phyloP scores from a whole-genome alignment of 148 eudicot species.

The Amaranthus hypochondriacus region DNA sequence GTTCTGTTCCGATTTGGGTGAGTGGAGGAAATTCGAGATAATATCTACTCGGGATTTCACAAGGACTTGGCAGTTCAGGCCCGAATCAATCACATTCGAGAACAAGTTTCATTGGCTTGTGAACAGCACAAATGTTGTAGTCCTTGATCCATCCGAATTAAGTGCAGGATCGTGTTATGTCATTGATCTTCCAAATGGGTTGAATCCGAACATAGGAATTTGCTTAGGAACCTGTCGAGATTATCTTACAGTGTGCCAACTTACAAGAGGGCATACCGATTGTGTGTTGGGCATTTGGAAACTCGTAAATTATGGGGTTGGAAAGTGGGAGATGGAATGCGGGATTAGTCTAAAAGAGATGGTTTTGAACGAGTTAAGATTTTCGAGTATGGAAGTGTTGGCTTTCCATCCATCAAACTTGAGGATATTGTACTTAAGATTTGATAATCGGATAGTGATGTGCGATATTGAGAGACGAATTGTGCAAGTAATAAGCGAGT shows the following conservation, averaged over 20 bases:
- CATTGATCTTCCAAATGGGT: conserved; percentile 17
- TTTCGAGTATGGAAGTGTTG: conserved; percentile 17
- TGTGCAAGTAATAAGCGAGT: conserved; percentile 19
- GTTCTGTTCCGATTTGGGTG: conserved; percentile 19
- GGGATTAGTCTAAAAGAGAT: conserved; percentile 21
- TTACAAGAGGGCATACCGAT: conserved; percentile 14
- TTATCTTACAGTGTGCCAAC: conserved; percentile 18
- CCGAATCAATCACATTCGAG: conserved; percentile 12
- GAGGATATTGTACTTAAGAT: conserved; percentile 23
- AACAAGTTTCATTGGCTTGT: conserved; percentile 31
- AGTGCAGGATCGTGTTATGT: not conserved
- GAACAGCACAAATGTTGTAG: conserved; percentile 18
- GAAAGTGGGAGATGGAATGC: conserved; percentile 24
- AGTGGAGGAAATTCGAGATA: conserved; percentile 14
- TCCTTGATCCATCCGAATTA: conserved; percentile 17
- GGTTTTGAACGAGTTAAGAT: not conserved
- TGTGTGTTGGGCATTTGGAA: conserved; percentile 21
- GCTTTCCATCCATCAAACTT: conserved; percentile 23
- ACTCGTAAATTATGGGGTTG: conserved; percentile 14
- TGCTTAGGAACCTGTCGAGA: conserved; percentile 24
- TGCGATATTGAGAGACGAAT: conserved; percentile 15
- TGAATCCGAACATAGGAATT: conserved; percentile 13
- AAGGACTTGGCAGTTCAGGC: conserved; percentile 32
- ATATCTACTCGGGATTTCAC: conserved; percentile 10
- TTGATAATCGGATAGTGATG: conserved; percentile 19